Evolutionary conservation across 208 protist species (phyloP).

Genomic region (Trypanosoma platydactyli): DNA sequence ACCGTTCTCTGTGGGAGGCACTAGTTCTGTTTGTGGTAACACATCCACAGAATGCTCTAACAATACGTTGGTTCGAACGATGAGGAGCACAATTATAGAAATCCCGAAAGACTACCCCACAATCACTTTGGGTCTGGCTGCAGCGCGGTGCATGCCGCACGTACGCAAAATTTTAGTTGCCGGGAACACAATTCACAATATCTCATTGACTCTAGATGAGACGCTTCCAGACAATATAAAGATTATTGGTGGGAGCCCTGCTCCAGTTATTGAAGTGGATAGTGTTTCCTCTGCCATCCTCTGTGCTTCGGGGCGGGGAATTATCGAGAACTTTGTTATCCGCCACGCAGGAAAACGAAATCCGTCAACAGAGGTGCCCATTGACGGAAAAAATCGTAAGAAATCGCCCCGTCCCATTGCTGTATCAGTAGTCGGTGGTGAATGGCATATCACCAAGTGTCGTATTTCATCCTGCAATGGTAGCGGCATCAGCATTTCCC

Average conservation of each 20-base stretch:
- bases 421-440: slow-evolving; percentile 60
- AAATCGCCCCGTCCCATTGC: slow-evolving; percentile 59
- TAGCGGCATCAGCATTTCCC: slow-evolving; percentile 59
- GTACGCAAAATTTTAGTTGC: slow-evolving; percentile 66
- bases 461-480: slow-evolving; percentile 74
- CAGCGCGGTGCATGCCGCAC: slow-evolving; percentile 47
- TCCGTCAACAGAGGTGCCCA: slow-evolving; percentile 19
- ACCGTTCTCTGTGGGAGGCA: background rate
- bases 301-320: slow-evolving; percentile 60
- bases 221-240: slow-evolving; percentile 62
- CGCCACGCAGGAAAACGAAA: slow-evolving; percentile 45
- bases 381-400: slow-evolving; percentile 19
- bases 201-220: slow-evolving; percentile 47
- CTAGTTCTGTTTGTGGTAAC: background rate
- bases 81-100: slow-evolving; percentile 38
- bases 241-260: slow-evolving; percentile 66
- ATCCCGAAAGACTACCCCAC: slow-evolving; percentile 63
- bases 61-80: slow-evolving; percentile 4
- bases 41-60: slow-evolving; percentile 5
- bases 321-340: slow-evolving; percentile 77
- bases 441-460: slow-evolving; percentile 72
- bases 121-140: slow-evolving; percentile 43
- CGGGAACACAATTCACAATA: slow-evolving; percentile 46
- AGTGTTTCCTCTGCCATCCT: slow-evolving; percentile 50
- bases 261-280: slow-evolving; percentile 63